These are phyloP conservation scores for Rubroshorea leprosula DNA, from an alignment of 345 rosid species.

Conservation along the genomic window DNA sequence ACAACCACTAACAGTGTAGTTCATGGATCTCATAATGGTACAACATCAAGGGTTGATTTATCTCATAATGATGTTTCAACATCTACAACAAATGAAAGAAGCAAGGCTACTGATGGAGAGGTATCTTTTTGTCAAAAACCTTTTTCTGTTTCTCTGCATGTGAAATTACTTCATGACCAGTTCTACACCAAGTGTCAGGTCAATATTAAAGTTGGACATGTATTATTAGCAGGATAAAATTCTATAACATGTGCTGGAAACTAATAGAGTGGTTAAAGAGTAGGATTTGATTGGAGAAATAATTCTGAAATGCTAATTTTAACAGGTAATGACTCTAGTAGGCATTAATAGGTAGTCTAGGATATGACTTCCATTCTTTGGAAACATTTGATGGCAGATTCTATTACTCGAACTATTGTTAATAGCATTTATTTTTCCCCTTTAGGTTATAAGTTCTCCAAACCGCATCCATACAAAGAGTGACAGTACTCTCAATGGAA, in stretches of 20 bases:
- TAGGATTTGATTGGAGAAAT: too few species aligned
- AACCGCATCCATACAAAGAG: constrained; percentile 12
- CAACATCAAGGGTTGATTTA: constrained; percentile 17
- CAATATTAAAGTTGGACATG: too few species aligned
- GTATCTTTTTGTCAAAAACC: constrained; percentile 29
- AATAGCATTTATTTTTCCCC: too few species aligned
- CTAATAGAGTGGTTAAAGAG: too few species aligned
- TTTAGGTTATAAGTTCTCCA: constrained; percentile 36
- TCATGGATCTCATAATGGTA: constrained; percentile 13
- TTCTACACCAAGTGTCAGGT: too few species aligned
- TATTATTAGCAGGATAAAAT: too few species aligned
- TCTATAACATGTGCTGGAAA: too few species aligned
- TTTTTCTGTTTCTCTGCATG: too few species aligned
- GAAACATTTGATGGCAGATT: not conserved
- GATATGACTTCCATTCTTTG: not conserved
- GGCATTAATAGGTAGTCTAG: not conserved
- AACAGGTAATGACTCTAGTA: too few species aligned
- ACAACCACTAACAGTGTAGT: constrained; percentile 3
- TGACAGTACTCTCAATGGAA: constrained; percentile 6
- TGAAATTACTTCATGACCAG: too few species aligned
- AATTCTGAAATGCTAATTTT: too few species aligned
- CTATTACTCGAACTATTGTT: too few species aligned
- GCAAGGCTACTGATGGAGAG: constrained; percentile 19
- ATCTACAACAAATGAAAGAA: constrained; percentile 14
- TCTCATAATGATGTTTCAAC: constrained; percentile 15